Base-by-base conservation (phyloP, 805 yeast genomes). In the Kodamaea neixiangensis region DNA sequence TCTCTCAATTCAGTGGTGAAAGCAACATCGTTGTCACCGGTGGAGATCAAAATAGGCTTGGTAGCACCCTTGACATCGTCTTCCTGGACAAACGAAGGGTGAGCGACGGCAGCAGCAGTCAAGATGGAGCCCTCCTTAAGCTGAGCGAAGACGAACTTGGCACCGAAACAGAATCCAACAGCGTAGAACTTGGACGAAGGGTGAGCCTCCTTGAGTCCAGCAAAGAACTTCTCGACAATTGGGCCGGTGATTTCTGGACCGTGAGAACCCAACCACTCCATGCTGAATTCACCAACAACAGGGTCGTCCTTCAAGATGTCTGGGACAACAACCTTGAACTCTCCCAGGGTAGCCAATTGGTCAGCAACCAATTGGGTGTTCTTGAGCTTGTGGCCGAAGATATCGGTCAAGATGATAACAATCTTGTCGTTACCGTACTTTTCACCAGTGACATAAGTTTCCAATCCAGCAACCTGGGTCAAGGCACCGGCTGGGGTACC, bases 41-140 rank as follows among this genome's bases (percentile, higher is more conserved):
- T 88, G 17, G 88, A 76, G 56, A 91, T 83, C 55, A 84, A 57
- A 22, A 92, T 41, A 17, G 96, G 96, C 56, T 76, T 80, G 37
- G 51, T 31, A 58, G 92, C 65, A 1, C 72, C 78, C 47, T 75
- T 79, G 44, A 89, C 76, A 61, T 87, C 96, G 35, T 82, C 91
- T 31, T 77, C 76, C 10, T 76, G 53, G 13, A 88, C 84, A 54
- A 86, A 78, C 2, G 96, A 86, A 5, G 97, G 97, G 68, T 92
- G 97, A 7, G 94, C 94, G 55, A 81, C 68, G 13, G 93, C 96
- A 60, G 80, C 89, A 14, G 77, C 87, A 54, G 80, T 79, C 33
- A 80, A 77, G 6, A 60, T 41, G 20, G 79, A 78, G 21, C 49
- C 56, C 22, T 61, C 58, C 4, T 65, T 58, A 44, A 70, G 51